Percentiles rank a stretch among this genome's conserved stretches.
These are phyloP conservation scores for Xylaria sp. DNA, from an alignment of 2,329 filamentous ascomycete genomes.

Conservation along the genomic window DNA sequence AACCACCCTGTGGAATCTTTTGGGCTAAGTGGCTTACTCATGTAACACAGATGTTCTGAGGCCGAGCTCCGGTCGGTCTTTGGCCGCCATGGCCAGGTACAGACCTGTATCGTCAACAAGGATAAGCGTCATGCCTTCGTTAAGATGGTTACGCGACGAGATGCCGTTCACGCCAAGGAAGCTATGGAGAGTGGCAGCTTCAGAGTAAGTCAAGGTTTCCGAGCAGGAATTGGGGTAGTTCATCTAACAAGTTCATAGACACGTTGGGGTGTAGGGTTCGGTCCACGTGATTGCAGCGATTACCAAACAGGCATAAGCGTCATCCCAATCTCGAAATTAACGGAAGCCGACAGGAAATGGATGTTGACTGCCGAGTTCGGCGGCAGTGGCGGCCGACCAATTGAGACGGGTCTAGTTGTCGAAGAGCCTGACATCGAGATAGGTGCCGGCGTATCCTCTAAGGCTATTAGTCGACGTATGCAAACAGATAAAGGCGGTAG, in stretches of 20 bases:
- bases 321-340: conserved; percentile 91
- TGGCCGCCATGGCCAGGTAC: conserved; percentile 82
- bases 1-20: conserved; percentile 14
- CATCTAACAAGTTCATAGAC: conserved; percentile 65
- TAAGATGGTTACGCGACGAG: conserved; percentile 92
- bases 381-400: conserved; percentile 84
- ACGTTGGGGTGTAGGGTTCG: conserved; percentile 97
- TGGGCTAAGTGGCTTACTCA: conserved; percentile 45
- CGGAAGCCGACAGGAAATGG: conserved; percentile 97
- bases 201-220: conserved; percentile 63
- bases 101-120: conserved; percentile 97
- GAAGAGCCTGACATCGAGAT: conserved; percentile 99
- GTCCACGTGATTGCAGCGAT: conserved; percentile 95
- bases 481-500: conserved; percentile 74
- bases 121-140: conserved; percentile 99
- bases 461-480: conserved; percentile 78
- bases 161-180: conserved; percentile 84
- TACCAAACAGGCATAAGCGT: conserved; percentile 91
- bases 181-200: conserved; percentile 86
- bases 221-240: conserved; percentile 20
- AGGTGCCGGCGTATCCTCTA: conserved; percentile 94
- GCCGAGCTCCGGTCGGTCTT: conserved; percentile 85
- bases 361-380: conserved; percentile 93
- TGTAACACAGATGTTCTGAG: conserved; percentile 72
- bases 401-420: conserved; percentile 86